Evolutionary conservation across 2,329 filamentous ascomycete species (phyloP).

Genomic region (Didymella arachidicola): DNA sequence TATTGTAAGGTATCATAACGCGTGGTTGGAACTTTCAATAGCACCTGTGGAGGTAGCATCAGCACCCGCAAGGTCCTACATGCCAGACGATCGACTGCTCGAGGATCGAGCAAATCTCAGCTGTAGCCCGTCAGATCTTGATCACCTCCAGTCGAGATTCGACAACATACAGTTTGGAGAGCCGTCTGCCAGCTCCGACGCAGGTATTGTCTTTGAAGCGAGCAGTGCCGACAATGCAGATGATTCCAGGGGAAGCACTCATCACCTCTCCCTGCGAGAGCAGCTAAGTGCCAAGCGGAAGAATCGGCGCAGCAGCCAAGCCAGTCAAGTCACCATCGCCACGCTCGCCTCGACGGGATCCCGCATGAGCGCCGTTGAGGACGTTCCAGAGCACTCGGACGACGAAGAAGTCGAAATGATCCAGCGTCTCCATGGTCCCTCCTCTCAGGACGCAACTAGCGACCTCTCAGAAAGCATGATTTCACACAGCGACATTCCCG

Average conservation of each 20-base stretch:
- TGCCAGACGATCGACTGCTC: slow-evolving; percentile 36
- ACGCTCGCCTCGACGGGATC: slow-evolving; percentile 53
- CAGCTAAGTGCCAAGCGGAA: slow-evolving; percentile 46
- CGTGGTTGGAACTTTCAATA: slow-evolving; percentile 65
- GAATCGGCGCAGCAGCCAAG: slow-evolving; percentile 42
- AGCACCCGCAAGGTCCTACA: slow-evolving; percentile 12
- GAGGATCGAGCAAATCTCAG: slow-evolving; percentile 29
- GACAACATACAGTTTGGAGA: slow-evolving; percentile 30
- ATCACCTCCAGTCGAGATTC: slow-evolving; percentile 26
- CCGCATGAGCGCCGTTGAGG: slow-evolving; percentile 50
- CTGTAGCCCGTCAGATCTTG: slow-evolving; percentile 19
- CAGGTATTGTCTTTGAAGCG: slow-evolving; percentile 42
- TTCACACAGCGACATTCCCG: slow-evolving; percentile 48
- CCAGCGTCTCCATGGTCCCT: slow-evolving; percentile 41
- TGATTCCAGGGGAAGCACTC: background rate
- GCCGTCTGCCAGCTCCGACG: slow-evolving; percentile 27
- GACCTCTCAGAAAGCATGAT: slow-evolving; percentile 44
- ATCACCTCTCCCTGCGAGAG: slow-evolving; percentile 24
- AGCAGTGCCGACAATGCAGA: slow-evolving; percentile 31
- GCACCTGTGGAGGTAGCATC: slow-evolving; percentile 22
- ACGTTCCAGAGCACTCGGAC: slow-evolving; percentile 47
- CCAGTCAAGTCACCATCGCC: slow-evolving; percentile 49
- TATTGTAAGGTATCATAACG: slow-evolving; percentile 70
- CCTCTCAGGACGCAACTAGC: slow-evolving; percentile 28
- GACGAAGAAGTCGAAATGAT: slow-evolving; percentile 61